Base-by-base conservation (phyloP, 2,329 filamentous ascomycete species). In the Fusarium sp. region DNA sequence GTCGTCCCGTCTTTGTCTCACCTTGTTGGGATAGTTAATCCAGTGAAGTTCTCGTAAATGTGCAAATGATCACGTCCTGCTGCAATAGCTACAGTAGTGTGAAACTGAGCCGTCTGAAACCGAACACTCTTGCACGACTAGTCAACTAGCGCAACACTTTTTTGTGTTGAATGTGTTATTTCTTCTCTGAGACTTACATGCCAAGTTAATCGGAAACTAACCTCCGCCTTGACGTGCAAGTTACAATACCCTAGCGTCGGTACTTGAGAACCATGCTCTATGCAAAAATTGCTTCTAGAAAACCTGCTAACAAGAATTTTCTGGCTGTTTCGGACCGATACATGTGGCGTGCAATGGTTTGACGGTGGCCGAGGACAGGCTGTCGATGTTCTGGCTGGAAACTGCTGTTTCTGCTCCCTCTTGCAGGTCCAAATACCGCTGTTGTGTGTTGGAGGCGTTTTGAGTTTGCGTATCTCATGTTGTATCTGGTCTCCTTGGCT, bases 21-120 rank as follows among this genome's bases (percentile, higher is more conserved):
- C n/a, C 33, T 54, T 37, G 18, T 42, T 54, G 30, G 25, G 40
- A 38, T 23, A 28, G 9, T 25, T 18, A 49, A 28, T 52, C 13
- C 19, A 28, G 30, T 33, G 19, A 46, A 54, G n/a, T 30, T 37
- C 23, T 49, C 56, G 37, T 63, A 68, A 68, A 54, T 33, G 42
- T 38, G 42, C 65, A 68, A 68, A 68, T 63, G 23, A 50, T 38
- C 50, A 63, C 42, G 37, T 33, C 53, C n/a, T 43, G 11, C 25
- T 68, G 33, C 40, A 44, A 44, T 21, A 64, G 21, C 49, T 23
- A 42, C 30, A 49, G 37, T 54, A 44, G 56, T 56, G 37, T 44
- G 47, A 50, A 56, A 63, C 47, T 69, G 64, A 68, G 66, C 66
- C 66, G 66, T 64, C 28, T 49, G 42, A 69, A 68, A 49, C 64